phyloP scores from a whole-genome alignment of 306 rosid species.

The Acacia melanoxylon region DNA sequence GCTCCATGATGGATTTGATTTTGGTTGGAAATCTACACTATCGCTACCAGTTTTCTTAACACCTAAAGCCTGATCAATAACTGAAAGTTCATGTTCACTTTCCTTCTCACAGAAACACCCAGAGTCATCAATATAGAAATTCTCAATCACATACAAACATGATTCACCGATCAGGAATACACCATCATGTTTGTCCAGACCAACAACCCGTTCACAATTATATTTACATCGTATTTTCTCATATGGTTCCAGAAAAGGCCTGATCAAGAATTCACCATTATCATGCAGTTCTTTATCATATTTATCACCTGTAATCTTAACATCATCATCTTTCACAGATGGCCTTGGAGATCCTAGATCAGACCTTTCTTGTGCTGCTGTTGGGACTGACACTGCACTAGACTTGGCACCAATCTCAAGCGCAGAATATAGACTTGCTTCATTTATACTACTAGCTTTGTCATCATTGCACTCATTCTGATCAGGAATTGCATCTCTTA shows the following conservation, averaged over 20 bases:
- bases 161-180: constrained; percentile 91
- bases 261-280: constrained; percentile 91
- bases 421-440: constrained; percentile 96
- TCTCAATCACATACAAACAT: constrained; percentile 93
- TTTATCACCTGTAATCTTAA: constrained; percentile 65
- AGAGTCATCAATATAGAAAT: constrained; percentile 78
- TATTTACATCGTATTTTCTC: constrained; percentile 88
- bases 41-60: constrained; percentile 78
- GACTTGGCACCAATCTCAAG: constrained; percentile 91
- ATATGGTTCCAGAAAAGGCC: constrained; percentile 88
- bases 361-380: constrained; percentile 67
- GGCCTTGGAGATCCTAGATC: constrained; percentile 82
- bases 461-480: constrained; percentile 86
- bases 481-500: constrained; percentile 58
- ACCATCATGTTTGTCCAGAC: constrained; percentile 99
- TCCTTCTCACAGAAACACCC: constrained; percentile 95
- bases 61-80: constrained; percentile 97
- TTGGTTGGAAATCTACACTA: constrained; percentile 79
- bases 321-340: constrained; percentile 65
- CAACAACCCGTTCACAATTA: constrained; percentile 94
- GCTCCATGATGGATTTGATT: constrained; percentile 75
- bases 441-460: constrained; percentile 84
- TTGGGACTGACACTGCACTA: constrained; percentile 71
- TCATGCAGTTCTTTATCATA: constrained; percentile 76
- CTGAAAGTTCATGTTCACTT: constrained; percentile 83